A percentile compares a stretch with the other conserved stretches of the same genome.
These are phyloP conservation scores for Metschnikowia koreensis DNA, from an alignment of 805 yeast species.

Conservation along the genomic window DNA sequence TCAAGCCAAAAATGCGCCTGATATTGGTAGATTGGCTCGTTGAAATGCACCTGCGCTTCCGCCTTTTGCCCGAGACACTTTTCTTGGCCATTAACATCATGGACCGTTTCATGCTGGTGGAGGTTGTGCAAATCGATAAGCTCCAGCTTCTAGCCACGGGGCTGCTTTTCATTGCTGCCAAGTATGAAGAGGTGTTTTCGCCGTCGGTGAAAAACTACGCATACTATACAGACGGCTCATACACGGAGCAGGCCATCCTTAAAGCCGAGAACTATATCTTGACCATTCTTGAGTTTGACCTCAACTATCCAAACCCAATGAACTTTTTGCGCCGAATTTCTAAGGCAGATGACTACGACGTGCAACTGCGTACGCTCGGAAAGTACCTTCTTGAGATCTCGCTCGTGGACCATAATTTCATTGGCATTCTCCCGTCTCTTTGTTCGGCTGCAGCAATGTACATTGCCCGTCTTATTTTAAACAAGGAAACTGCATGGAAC, in stretches of 20 bases:
- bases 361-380: conserved; percentile 78
- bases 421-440: conserved; percentile 71
- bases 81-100: conserved; percentile 78
- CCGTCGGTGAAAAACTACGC: conserved; percentile 86
- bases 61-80: conserved; percentile 82
- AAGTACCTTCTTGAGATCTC: conserved; percentile 80
- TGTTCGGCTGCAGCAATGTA: conserved; percentile 89
- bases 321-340: conserved; percentile 85
- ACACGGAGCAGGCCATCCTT: conserved; percentile 74
- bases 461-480: conserved; percentile 70
- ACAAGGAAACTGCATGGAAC: conserved; percentile 70
- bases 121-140: conserved; percentile 71
- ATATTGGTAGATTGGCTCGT: conserved; percentile 93
- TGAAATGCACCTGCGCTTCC: conserved; percentile 81
- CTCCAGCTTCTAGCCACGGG: conserved; percentile 86
- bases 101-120: conserved; percentile 81
- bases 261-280: conserved; percentile 80
- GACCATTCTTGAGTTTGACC: conserved; percentile 66
- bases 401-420: conserved; percentile 70
- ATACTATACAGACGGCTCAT: conserved; percentile 83
- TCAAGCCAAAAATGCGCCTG: conserved; percentile 81
- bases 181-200: conserved; percentile 86
- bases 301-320: conserved; percentile 87
- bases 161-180: conserved; percentile 83
- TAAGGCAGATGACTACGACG: conserved; percentile 87